phyloP scores from a whole-genome alignment of 371 early-diverging fungal species.

The Mucor lusitanicus region DNA sequence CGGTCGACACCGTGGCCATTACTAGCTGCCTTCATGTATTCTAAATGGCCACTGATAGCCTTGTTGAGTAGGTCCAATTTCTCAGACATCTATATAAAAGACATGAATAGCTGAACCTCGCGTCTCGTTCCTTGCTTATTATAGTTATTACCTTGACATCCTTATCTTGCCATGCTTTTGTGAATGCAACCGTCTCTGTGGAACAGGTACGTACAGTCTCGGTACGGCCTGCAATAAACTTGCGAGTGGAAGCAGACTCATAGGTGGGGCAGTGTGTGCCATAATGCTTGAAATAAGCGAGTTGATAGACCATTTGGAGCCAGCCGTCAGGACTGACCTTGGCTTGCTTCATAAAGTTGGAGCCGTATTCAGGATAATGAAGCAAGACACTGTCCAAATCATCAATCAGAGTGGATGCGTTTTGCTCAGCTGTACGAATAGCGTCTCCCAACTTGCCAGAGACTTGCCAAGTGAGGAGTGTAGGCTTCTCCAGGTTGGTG shows the following conservation, averaged over 20 bases:
- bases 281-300: constrained; percentile 80
- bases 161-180: constrained; percentile 67
- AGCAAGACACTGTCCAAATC: constrained; percentile 74
- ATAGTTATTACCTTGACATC: constrained; percentile 38
- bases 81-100: constrained; percentile 43
- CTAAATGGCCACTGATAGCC: constrained; percentile 70
- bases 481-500: constrained; percentile 47
- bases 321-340: constrained; percentile 82
- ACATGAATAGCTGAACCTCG: no score
- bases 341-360: constrained; percentile 80
- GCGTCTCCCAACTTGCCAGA: constrained; percentile 44
- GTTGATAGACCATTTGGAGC: constrained; percentile 86
- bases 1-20: constrained; percentile 86
- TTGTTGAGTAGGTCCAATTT: constrained; percentile 59
- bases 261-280: constrained; percentile 73
- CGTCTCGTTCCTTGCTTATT: background rate
- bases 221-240: constrained; percentile 83
- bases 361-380: constrained; percentile 75
- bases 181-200: constrained; percentile 66
- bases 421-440: constrained; percentile 61
- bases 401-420: constrained; percentile 64
- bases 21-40: constrained; percentile 66
- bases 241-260: constrained; percentile 84
- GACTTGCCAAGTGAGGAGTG: constrained; percentile 66
- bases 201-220: constrained; percentile 82